Percentiles rank a stretch among this genome's conserved stretches.
These are phyloP conservation scores for Cadophora gregata DNA, from an alignment of 2,329 filamentous ascomycete genomes.

Conservation along the genomic window DNA sequence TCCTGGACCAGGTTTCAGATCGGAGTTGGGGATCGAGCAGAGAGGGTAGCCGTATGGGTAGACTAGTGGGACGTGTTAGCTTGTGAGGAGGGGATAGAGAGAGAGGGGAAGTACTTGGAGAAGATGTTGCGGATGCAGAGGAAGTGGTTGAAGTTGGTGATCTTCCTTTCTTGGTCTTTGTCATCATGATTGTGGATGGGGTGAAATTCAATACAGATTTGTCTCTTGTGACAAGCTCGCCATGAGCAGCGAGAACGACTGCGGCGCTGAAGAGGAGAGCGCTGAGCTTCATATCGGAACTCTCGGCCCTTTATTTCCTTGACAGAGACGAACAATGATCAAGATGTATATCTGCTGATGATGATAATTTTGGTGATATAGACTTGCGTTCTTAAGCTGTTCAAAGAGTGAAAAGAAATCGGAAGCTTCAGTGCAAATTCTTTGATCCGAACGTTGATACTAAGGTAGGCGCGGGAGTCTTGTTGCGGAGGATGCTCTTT, in stretches of 20 bases:
- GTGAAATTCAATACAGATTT: not conserved
- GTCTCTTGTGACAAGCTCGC: not conserved
- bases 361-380: not conserved
- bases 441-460: not conserved
- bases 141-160: not conserved
- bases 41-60: slow-evolving; percentile 28
- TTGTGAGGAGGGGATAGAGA: slow-evolving; percentile 1
- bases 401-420: not conserved
- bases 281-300: not conserved
- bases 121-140: slow-evolving; percentile 4
- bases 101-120: slow-evolving; percentile 16
- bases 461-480: not conserved
- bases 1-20: slow-evolving; percentile 18
- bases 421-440: not conserved
- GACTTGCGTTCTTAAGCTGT: not conserved
- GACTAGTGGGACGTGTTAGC: slow-evolving; percentile 2
- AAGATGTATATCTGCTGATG: not conserved
- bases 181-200: not conserved
- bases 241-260: not conserved
- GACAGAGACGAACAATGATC: not conserved
- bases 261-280: not conserved
- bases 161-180: not conserved
- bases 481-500: too few relatives aligned
- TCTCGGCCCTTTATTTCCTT: not conserved
- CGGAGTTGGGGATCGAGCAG: slow-evolving; percentile 28